Evolutionary conservation across 192 early-diverging fungal species (phyloP), one percentile per base, ranked within the genome.

Genomic region (Blastocladiella britannica): DNA sequence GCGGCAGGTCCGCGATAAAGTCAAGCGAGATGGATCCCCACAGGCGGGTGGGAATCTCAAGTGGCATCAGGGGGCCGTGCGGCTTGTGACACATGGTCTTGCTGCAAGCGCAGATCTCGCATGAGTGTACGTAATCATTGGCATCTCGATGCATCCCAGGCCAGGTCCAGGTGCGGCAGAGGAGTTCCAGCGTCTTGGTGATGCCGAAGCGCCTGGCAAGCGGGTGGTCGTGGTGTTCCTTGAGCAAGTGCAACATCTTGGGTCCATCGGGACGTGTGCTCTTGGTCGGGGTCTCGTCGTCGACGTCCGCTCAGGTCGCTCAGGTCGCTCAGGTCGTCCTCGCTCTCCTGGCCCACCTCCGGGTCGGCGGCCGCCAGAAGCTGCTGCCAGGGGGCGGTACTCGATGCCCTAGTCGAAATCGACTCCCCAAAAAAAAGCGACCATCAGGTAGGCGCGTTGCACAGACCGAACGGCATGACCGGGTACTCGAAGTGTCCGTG

Each of bases 381-480:
- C n/a, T n/a, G n/a, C n/a, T n/a, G n/a, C n/a, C n/a, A n/a, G n/a
- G n/a, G n/a, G n/a, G n/a, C n/a, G n/a, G n/a, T n/a, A n/a, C n/a
- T n/a, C n/a, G n/a, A n/a, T n/a, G n/a, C n/a, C n/a, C n/a, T n/a
- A n/a, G n/a, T n/a, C n/a, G n/a, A n/a, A n/a, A n/a, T n/a, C n/a
- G n/a, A 29, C 62, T 28, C 1, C 25, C 15, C 27, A 56, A 52
- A 4, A 28, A 25, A 26, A 61, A 61, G 1, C 68, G 4, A 72
- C 55, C 24, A 76, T 18, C 5, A 76, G 64, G 29, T 67, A 0
- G 79, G 76, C 0, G 72, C 74, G 58, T 82, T 83, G 22, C 65
- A 69, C 2, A 84, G 55, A 0, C 82, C 81, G 55, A 82, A 80
- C 0, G 79, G 80, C 43, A 86, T 55, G 12, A 82, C 78, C 0